A percentile compares a stretch with the other conserved stretches of the same genome.
Conservation (phyloP, 305 asterid genomes). For the Stenogyne calaminthoides region DNA sequence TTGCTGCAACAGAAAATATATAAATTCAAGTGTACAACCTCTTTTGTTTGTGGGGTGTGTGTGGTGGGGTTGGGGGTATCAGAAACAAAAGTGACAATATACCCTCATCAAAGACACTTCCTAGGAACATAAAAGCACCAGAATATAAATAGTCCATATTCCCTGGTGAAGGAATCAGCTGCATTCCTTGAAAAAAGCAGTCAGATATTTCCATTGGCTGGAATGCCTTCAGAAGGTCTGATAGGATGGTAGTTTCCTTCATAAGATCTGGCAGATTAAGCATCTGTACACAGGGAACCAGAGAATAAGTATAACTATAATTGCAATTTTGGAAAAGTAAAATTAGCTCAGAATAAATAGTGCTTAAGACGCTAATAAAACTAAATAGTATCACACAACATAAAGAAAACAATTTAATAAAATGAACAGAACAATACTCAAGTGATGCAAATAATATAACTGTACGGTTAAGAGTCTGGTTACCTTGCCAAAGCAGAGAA, state of each 20-base stretch:
- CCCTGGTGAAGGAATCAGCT: conserved; percentile 59
- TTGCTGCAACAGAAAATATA: conserved; percentile 52
- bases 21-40: conserved; percentile 12
- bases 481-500: conserved; percentile 88
- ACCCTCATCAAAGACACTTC: conserved; percentile 65
- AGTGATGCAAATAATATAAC: conserved; percentile 14
- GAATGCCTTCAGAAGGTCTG: conserved; percentile 71
- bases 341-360: conserved; percentile 15
- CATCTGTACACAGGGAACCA: conserved; percentile 53
- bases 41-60: background rate
- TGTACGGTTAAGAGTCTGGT: conserved; percentile 9
- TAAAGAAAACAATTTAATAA: conserved; percentile 2
- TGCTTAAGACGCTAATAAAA: background rate
- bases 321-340: conserved; percentile 20
- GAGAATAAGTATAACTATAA: conserved; percentile 8
- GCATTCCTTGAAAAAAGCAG: conserved; percentile 58
- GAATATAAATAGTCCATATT: conserved; percentile 62
- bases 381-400: background rate
- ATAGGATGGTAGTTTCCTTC: conserved; percentile 53
- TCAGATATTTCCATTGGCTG: conserved; percentile 58
- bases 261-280: conserved; percentile 58
- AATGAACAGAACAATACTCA: conserved; percentile 18
- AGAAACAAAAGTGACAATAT: conserved; percentile 33
- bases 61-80: background rate
- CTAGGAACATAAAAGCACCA: conserved; percentile 69